Conservation (phyloP, 805 yeast genomes). For the Schwanniomyces vanrijiae region DNA sequence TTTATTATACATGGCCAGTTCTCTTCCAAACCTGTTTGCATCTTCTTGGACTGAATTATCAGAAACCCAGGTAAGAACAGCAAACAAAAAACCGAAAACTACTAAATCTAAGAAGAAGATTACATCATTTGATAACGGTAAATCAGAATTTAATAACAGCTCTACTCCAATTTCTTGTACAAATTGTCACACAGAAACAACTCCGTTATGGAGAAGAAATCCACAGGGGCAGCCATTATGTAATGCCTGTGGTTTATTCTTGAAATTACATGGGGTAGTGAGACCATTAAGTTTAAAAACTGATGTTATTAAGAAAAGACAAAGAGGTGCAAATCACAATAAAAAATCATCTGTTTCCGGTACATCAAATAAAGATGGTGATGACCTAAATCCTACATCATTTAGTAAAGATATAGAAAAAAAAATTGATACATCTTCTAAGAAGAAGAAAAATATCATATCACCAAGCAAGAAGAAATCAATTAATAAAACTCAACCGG, state of each 20-base stretch:
- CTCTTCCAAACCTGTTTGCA: slow-evolving; percentile 5
- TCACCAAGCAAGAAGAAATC: slow-evolving; percentile 3
- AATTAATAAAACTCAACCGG: neutral
- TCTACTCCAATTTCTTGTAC: slow-evolving; percentile 53
- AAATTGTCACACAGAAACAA: slow-evolving; percentile 87
- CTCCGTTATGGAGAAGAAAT: slow-evolving; percentile 94
- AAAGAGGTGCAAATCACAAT: slow-evolving; percentile 45
- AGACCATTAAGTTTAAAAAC: slow-evolving; percentile 89
- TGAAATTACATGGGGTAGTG: slow-evolving; percentile 92
- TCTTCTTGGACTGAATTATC: neutral
- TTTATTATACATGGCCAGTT: slow-evolving; percentile 2
- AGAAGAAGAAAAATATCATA: slow-evolving; percentile 2
- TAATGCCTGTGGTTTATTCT: slow-evolving; percentile 93
- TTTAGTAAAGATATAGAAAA: slow-evolving; percentile 11
- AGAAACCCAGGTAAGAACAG: slow-evolving; percentile 1
- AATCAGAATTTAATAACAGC: slow-evolving; percentile 3
- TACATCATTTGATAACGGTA: slow-evolving; percentile 4
- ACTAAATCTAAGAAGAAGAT: slow-evolving; percentile 7
- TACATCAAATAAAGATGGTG: slow-evolving; percentile 39
- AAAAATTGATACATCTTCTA: neutral
- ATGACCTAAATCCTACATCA: slow-evolving; percentile 50
- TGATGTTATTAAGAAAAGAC: slow-evolving; percentile 90
- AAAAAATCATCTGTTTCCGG: slow-evolving; percentile 25
- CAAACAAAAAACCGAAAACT: slow-evolving; percentile 4
- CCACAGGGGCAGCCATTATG: slow-evolving; percentile 91